These are phyloP conservation scores for Cardamine chenopodiifolia DNA, from an alignment of 345 rosid genomes.

Conservation along the genomic window DNA sequence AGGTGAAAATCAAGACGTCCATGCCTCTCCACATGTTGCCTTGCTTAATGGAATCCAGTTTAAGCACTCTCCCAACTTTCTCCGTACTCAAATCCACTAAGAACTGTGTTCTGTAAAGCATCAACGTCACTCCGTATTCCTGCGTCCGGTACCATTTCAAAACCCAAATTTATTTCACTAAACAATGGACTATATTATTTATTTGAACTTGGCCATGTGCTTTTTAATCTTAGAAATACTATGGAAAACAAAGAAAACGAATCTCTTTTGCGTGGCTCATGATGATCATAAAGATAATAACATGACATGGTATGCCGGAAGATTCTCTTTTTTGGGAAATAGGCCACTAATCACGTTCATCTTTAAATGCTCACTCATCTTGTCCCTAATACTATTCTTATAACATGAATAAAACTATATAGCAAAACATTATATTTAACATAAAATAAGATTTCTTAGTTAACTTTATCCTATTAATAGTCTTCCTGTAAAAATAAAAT, in stretches of 20 bases:
- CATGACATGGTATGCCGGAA: slow-evolving; percentile 32
- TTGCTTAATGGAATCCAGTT: slow-evolving; percentile 66
- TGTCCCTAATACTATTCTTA: slow-evolving; percentile 16
- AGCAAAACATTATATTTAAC: slow-evolving; percentile 24
- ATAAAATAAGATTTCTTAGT: slow-evolving; percentile 18
- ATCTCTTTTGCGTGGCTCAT: slow-evolving; percentile 17
- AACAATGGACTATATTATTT: not conserved
- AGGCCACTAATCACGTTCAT: slow-evolving; percentile 42
- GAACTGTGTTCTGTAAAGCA: slow-evolving; percentile 61
- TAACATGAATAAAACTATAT: not conserved
- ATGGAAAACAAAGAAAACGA: not conserved
- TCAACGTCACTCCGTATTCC: slow-evolving; percentile 65
- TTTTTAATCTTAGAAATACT: not conserved
- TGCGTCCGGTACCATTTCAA: slow-evolving; percentile 34
- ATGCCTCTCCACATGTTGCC: slow-evolving; percentile 80
- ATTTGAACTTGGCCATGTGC: not conserved
- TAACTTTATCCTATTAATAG: slow-evolving; percentile 8
- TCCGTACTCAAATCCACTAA: slow-evolving; percentile 64
- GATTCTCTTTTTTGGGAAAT: slow-evolving; percentile 46
- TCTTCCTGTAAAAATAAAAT: not conserved
- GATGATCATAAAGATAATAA: slow-evolving; percentile 32
- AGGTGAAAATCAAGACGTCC: slow-evolving; percentile 85
- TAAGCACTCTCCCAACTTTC: slow-evolving; percentile 57
- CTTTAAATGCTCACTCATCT: slow-evolving; percentile 39
- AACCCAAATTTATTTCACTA: not conserved